Evolutionary conservation across 371 early-diverging fungal genomes (phyloP).

Genomic region (Lichtheimia corymbifera): DNA sequence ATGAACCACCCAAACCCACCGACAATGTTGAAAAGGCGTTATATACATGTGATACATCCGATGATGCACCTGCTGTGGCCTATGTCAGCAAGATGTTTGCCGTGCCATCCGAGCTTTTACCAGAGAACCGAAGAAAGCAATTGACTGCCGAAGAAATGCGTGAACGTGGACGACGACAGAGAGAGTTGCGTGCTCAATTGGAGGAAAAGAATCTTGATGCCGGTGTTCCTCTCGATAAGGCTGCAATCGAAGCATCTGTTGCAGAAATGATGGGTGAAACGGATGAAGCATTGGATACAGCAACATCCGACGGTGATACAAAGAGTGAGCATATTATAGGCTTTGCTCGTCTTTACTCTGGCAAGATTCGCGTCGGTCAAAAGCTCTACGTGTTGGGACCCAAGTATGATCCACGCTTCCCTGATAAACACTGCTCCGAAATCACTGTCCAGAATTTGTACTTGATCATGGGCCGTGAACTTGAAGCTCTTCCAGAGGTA

Average conservation of each 20-base stretch:
- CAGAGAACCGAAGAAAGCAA: slow-evolving; percentile 69
- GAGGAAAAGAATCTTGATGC: slow-evolving; percentile 28
- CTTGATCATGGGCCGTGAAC: slow-evolving; percentile 95
- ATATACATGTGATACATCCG: slow-evolving; percentile 55
- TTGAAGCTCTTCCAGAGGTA: slow-evolving; percentile 80
- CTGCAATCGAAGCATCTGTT: slow-evolving; percentile 14
- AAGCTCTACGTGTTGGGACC: slow-evolving; percentile 89
- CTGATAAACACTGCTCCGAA: slow-evolving; percentile 67
- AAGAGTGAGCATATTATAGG: slow-evolving; percentile 74
- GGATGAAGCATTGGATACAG: slow-evolving; percentile 33
- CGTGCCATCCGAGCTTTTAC: slow-evolving; percentile 73
- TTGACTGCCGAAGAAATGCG: slow-evolving; percentile 91
- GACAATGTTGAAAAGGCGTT: slow-evolving; percentile 65
- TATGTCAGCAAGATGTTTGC: slow-evolving; percentile 95
- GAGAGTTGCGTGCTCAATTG: slow-evolving; percentile 38
- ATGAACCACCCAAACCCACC: slow-evolving; percentile 45
- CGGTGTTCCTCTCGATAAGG: slow-evolving; percentile 38
- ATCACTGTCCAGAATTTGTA: slow-evolving; percentile 79
- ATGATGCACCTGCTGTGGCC: slow-evolving; percentile 69
- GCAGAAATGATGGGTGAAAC: slow-evolving; percentile 24
- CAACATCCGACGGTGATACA: slow-evolving; percentile 31
- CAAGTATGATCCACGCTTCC: slow-evolving; percentile 79
- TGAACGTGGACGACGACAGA: slow-evolving; percentile 67
- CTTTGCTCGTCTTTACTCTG: slow-evolving; percentile 92
- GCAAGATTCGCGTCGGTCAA: slow-evolving; percentile 86